These are phyloP conservation scores for Phoma sp. DNA, from an alignment of 2,329 filamentous ascomycete species.

Conservation along the genomic window DNA sequence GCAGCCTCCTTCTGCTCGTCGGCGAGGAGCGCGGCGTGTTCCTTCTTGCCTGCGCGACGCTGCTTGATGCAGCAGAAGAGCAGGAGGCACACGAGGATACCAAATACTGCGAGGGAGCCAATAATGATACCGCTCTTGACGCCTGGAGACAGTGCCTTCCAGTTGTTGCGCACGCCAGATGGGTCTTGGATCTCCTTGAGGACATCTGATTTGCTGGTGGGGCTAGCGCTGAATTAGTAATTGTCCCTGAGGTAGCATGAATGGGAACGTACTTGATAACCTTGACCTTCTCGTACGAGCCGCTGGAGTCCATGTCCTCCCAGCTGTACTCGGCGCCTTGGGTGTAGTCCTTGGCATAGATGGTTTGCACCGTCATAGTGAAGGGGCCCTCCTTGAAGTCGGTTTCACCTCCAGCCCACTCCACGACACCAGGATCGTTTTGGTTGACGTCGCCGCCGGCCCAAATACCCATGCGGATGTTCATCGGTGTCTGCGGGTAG, in stretches of 20 bases:
- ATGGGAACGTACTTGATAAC: slow-evolving; percentile 47
- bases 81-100: slow-evolving; percentile 33
- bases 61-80: slow-evolving; percentile 50
- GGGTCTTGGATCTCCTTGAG: slow-evolving; percentile 45
- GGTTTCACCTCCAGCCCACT: slow-evolving; percentile 72
- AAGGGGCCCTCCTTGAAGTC: slow-evolving; percentile 71
- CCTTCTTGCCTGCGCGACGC: slow-evolving; percentile 44
- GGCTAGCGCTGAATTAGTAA: not conserved
- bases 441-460: slow-evolving; percentile 61
- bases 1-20: slow-evolving; percentile 46
- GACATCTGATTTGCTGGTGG: slow-evolving; percentile 39
- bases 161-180: slow-evolving; percentile 45
- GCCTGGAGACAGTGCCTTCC: slow-evolving; percentile 39
- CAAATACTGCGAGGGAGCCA: slow-evolving; percentile 35
- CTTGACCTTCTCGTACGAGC: slow-evolving; percentile 64
- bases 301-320: slow-evolving; percentile 59
- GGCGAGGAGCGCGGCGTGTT: slow-evolving; percentile 42
- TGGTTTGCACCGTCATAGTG: slow-evolving; percentile 74
- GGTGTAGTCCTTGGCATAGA: slow-evolving; percentile 62
- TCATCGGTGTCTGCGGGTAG: slow-evolving; percentile 77
- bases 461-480: slow-evolving; percentile 74
- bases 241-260: not conserved
- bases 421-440: slow-evolving; percentile 40
- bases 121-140: slow-evolving; percentile 47
- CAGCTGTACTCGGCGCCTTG: slow-evolving; percentile 69